Evolutionary conservation across 176 grass and related monocot species (phyloP).

Genomic region (Oryza brachyantha): DNA sequence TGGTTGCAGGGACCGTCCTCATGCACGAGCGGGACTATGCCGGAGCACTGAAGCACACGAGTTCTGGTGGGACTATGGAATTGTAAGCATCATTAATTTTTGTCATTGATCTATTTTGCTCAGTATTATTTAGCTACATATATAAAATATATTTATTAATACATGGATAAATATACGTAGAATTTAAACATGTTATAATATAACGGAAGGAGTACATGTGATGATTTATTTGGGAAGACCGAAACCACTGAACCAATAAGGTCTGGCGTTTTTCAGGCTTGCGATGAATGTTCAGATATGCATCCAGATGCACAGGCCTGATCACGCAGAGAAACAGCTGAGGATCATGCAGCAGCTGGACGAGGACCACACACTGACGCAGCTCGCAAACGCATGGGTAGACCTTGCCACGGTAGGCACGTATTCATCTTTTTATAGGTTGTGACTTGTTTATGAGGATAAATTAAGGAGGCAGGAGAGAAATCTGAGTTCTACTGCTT

Average conservation of each 20-base stretch:
- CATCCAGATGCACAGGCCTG: constrained; percentile 66
- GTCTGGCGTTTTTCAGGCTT: constrained; percentile 35
- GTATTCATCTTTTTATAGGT: background rate
- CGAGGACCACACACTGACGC: constrained; percentile 86
- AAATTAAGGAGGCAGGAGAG: background rate
- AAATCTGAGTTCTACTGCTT: background rate
- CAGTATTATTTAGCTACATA: no score
- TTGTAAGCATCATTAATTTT: constrained; percentile 31
- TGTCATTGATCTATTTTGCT: background rate
- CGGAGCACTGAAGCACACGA: constrained; percentile 71
- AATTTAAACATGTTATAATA: no score
- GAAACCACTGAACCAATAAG: background rate
- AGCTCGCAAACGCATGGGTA: constrained; percentile 80
- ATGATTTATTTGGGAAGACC: background rate
- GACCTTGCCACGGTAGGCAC: constrained; percentile 51
- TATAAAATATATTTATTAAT: no score
- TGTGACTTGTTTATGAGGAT: background rate
- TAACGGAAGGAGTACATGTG: background rate
- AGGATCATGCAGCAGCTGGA: constrained; percentile 75
- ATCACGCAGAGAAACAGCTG: constrained; percentile 78
- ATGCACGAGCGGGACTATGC: constrained; percentile 56
- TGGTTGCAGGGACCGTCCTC: constrained; percentile 59
- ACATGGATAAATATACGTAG: no score
- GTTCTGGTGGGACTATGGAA: constrained; percentile 66
- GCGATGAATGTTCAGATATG: constrained; percentile 75